Evolutionary conservation across 257 asterid genomes (phyloP).

Genomic region (Phtheirospermum japonicum): DNA sequence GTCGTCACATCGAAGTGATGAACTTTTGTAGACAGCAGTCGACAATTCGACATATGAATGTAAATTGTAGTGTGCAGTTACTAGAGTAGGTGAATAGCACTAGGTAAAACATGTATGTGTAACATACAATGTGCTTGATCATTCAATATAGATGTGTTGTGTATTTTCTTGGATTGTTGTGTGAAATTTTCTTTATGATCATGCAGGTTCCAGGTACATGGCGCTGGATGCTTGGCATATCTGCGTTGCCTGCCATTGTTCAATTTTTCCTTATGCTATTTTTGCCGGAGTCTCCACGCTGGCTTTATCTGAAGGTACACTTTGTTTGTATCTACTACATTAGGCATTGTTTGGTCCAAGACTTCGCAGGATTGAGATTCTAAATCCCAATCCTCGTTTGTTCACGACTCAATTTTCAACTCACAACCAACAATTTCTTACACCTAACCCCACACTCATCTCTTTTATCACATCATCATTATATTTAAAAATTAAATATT

Average conservation of each 20-base stretch:
- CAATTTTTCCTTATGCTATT: conserved; percentile 80
- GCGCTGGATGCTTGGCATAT: conserved; percentile 99
- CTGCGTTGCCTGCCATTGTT: conserved; percentile 73
- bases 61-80: not conserved
- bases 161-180: not conserved
- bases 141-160: not conserved
- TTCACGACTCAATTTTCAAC: too few species aligned
- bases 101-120: not conserved
- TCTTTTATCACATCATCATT: too few species aligned
- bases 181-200: conserved; percentile 27
- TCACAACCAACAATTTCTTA: too few species aligned
- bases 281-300: conserved; percentile 95
- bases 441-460: too few species aligned
- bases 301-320: conserved; percentile 85
- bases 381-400: too few species aligned
- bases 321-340: conserved; percentile 21
- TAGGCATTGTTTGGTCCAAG: too few species aligned
- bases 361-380: too few species aligned
- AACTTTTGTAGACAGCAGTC: too few species aligned
- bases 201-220: conserved; percentile 88
- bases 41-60: too few species aligned
- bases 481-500: too few species aligned
- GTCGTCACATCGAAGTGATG: too few species aligned
- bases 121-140: not conserved
- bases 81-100: not conserved